Conservation (phyloP, 2,329 filamentous ascomycete genomes). For the Neocucurbitaria cava region DNA sequence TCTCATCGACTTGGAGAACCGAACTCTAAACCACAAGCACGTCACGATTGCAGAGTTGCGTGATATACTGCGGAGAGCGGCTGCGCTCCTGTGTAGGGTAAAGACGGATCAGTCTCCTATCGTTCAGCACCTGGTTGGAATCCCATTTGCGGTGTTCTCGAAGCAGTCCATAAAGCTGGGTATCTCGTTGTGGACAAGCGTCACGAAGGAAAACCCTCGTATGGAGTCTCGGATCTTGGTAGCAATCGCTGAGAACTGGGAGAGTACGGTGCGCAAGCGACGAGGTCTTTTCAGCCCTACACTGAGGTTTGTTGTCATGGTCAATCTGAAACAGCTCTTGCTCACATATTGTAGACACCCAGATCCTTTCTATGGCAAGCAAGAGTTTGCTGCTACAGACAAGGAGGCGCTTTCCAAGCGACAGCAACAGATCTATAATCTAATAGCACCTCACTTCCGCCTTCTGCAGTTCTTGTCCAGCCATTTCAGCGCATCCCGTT, state of each 20-base stretch:
- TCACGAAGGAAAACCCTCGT: constrained; percentile 92
- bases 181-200: constrained; percentile 93
- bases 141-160: constrained; percentile 91
- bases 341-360: constrained; percentile 60
- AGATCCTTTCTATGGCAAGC: constrained; percentile 88
- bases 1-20: constrained; percentile 74
- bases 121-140: constrained; percentile 85
- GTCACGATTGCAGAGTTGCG: constrained; percentile 78
- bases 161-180: constrained; percentile 96
- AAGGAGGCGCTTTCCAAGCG: constrained; percentile 74
- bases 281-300: constrained; percentile 80
- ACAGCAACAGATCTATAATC: constrained; percentile 79
- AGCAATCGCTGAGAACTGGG: constrained; percentile 91
- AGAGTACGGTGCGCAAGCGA: constrained; percentile 77
- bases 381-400: constrained; percentile 93
- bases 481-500: constrained; percentile 91
- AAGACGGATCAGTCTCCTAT: constrained; percentile 78
- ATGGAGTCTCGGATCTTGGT: constrained; percentile 86
- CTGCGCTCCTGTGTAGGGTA: constrained; percentile 82
- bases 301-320: constrained; percentile 61
- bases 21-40: constrained; percentile 71
- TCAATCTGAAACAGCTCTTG: not conserved
- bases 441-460: constrained; percentile 85
- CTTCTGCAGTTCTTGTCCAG: constrained; percentile 89
- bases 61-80: constrained; percentile 82